phyloP scores from a whole-genome alignment of 169 alveolate species.

The Theileria annulata region DNA sequence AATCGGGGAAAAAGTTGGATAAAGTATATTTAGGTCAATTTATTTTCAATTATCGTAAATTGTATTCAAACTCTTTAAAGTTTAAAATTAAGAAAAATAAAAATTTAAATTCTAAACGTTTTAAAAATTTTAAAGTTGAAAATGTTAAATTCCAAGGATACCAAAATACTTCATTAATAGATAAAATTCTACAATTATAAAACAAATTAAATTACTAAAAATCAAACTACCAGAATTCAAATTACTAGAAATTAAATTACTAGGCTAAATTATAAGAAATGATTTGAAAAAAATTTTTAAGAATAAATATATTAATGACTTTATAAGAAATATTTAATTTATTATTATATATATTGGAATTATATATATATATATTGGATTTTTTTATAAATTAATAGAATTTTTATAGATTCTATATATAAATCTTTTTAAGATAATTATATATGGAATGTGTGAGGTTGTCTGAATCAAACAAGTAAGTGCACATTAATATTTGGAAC shows the following conservation, averaged over 20 bases:
- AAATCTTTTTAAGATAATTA: too few species aligned
- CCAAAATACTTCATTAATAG: not conserved
- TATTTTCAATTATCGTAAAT: slow-evolving; percentile 56
- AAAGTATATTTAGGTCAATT: slow-evolving; percentile 61
- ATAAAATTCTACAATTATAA: not conserved
- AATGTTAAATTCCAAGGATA: not conserved
- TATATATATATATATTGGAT: too few species aligned
- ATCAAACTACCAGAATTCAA: not conserved
- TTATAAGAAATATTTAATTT: too few species aligned
- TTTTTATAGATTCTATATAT: not conserved
- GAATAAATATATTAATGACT: too few species aligned
- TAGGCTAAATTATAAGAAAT: too few species aligned
- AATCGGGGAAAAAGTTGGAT: not conserved
- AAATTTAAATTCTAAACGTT: not conserved
- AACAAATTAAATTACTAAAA: too few species aligned
- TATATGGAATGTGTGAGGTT: slow-evolving; percentile 40
- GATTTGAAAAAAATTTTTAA: not conserved
- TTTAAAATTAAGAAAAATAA: slow-evolving; percentile 1
- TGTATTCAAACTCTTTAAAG: slow-evolving; percentile 33
- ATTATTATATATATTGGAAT: too few species aligned
- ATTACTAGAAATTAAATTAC: too few species aligned
- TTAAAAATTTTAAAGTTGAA: slow-evolving; percentile 1
- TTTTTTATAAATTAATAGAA: not conserved
- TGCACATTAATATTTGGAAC: slow-evolving; percentile 17
- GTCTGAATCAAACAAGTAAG: slow-evolving; percentile 19